A percentile compares a stretch with the other conserved stretches of the same genome.
Evolutionary conservation across 768 basidiomycete genomes (phyloP).

Genomic region (Collybiopsis confluens): DNA sequence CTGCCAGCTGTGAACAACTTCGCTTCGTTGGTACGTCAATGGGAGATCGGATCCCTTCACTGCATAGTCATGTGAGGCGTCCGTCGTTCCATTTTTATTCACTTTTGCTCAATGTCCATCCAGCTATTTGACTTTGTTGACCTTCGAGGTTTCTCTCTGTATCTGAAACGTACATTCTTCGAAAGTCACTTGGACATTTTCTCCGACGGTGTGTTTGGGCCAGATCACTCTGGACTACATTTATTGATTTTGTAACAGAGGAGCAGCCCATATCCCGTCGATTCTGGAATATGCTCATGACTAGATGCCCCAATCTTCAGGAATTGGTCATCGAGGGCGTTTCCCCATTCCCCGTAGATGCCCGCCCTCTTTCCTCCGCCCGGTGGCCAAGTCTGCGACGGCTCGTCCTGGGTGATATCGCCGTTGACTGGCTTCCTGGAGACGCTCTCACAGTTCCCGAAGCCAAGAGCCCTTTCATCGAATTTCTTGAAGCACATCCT

Average conservation of each 20-base stretch:
- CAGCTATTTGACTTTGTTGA: slow-evolving; percentile 69
- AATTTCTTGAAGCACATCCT: slow-evolving; percentile 66
- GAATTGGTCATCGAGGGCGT: slow-evolving; percentile 55
- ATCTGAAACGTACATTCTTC: slow-evolving; percentile 60
- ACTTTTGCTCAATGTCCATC: not conserved
- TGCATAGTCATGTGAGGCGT: slow-evolving; percentile 56
- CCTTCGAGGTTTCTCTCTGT: slow-evolving; percentile 59
- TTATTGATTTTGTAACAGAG: too few species aligned
- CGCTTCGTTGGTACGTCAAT: slow-evolving; percentile 59
- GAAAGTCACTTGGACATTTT: slow-evolving; percentile 51
- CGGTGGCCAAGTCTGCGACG: slow-evolving; percentile 65
- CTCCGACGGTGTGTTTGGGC: slow-evolving; percentile 55
- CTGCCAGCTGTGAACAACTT: slow-evolving; percentile 58
- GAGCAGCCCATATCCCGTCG: slow-evolving; percentile 45
- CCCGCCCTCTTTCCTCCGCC: slow-evolving; percentile 50
- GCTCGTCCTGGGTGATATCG: slow-evolving; percentile 61
- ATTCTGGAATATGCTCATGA: slow-evolving; percentile 71
- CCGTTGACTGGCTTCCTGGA: slow-evolving; percentile 48
- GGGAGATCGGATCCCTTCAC: slow-evolving; percentile 52
- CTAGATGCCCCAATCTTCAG: slow-evolving; percentile 60
- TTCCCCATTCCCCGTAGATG: slow-evolving; percentile 51
- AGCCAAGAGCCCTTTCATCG: slow-evolving; percentile 54
- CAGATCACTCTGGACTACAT: too few species aligned
- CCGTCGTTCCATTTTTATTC: not conserved
- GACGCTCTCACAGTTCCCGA: slow-evolving; percentile 31